These are phyloP conservation scores for Calendula officinalis DNA, from an alignment of 129 eudicot species.

Conservation along the genomic window DNA sequence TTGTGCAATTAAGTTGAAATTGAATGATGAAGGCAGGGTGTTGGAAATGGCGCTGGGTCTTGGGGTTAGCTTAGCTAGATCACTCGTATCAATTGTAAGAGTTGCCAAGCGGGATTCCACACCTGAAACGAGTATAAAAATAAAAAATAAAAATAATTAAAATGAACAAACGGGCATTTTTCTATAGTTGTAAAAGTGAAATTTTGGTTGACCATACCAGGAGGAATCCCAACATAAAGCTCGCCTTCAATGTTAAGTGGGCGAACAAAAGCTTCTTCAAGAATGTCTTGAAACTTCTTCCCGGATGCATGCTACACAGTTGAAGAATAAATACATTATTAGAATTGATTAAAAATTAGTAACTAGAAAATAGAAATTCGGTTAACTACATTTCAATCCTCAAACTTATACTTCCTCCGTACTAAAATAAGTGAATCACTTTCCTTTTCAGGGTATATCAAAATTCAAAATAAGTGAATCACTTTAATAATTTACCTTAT, in stretches of 20 bases:
- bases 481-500: no score
- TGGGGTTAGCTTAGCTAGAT: conserved; percentile 42
- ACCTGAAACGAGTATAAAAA: conserved; percentile 43
- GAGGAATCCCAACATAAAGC: conserved; percentile 94
- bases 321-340: neutral
- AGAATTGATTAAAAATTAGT: neutral
- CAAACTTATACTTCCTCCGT: no score
- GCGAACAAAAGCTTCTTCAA: conserved; percentile 82
- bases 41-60: conserved; percentile 26
- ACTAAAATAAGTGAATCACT: no score
- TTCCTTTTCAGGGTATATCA: no score
- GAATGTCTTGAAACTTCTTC: conserved; percentile 84
- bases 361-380: neutral
- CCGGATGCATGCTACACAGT: conserved; percentile 76
- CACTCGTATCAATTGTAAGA: conserved; percentile 66
- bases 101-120: conserved; percentile 91
- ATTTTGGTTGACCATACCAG: conserved; percentile 44
- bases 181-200: neutral
- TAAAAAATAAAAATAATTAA: no score
- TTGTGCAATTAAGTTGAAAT: conserved; percentile 41
- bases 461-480: no score
- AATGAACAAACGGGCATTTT: no score
- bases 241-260: conserved; percentile 88
- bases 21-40: conserved; percentile 69
- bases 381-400: no score